Evolutionary conservation across 1,284 basidiomycete genomes (phyloP).

Genomic region (Quambalaria eucalypti): DNA sequence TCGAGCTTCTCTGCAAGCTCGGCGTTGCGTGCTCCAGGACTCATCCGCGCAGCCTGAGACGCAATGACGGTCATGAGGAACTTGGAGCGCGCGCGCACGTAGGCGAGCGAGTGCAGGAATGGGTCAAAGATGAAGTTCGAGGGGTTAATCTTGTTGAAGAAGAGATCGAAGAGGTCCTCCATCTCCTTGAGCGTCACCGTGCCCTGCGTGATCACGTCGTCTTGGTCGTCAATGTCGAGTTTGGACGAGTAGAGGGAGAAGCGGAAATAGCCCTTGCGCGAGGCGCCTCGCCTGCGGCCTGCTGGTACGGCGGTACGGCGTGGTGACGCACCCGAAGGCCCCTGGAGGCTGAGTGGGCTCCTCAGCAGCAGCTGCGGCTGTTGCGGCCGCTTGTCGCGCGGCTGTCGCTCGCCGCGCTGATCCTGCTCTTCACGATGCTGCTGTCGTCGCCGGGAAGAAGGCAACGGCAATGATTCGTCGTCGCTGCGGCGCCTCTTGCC

Average conservation of each 20-base stretch:
- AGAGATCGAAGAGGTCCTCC: conserved; percentile 32
- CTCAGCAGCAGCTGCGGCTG: not conserved
- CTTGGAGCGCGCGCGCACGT: conserved; percentile 29
- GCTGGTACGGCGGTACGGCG: too few relatives aligned
- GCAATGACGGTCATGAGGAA: conserved; percentile 35
- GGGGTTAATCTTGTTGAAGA: conserved; percentile 36
- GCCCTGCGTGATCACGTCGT: conserved; percentile 26
- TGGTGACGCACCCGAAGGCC: too few relatives aligned
- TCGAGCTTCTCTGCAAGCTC: conserved; percentile 24
- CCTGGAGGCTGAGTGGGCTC: not conserved
- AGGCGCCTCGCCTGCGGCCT: conserved; percentile 30
- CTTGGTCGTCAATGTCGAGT: conserved; percentile 25
- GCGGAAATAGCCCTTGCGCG: conserved; percentile 33
- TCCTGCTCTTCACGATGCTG: too few relatives aligned
- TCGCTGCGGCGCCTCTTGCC: not conserved
- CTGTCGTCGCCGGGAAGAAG: not conserved
- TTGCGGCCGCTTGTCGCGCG: too few relatives aligned
- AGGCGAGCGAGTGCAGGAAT: conserved; percentile 30
- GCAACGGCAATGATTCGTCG: not conserved
- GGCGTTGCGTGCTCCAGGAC: conserved; percentile 24
- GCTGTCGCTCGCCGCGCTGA: too few relatives aligned
- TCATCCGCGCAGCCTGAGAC: conserved; percentile 27
- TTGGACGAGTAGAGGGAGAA: conserved; percentile 32
- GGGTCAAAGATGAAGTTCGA: conserved; percentile 33
- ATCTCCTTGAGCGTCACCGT: conserved; percentile 27